Base-by-base conservation (phyloP, 1,139 yeast genomes). In the Diutina mesorugosa region DNA sequence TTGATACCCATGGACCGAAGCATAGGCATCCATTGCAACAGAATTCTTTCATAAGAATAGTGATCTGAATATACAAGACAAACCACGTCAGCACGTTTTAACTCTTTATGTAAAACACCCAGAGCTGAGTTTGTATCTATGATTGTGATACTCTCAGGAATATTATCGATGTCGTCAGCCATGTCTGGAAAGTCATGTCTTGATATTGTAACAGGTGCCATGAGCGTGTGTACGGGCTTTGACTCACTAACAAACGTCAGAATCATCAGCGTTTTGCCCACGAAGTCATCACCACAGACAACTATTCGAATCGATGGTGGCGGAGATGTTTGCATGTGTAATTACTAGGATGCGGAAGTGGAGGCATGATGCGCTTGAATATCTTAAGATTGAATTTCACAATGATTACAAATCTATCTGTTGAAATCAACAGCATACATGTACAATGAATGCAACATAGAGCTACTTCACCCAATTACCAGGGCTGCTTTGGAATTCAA, bases 261-360 rank as follows among this genome's bases (percentile, higher is more conserved):
- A 46, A 93, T 82, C 51, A 93, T 71, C 32, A 91, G 76, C 9
- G 86, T 84, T 66, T 89, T 89, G 1, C 97, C 96, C 12, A 89
- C 96, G 7, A 85, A 88, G 60, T 90, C 96, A 69, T 93, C 99
- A n/a, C 99, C 99, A 68, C 97, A 90, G 0, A 93, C 86, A 1
- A 90, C 96, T 1, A 93, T 85, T 59, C 63, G 59, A 18, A 61
- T 50, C 3, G 53, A 58, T 58, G 55, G 54, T 1, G 46, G 12
- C 10, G 30, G 9, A 46, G 26, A 45, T n/a, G 26, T 45, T 10
- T 45, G 26, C 21, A 45, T 16, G 21, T 8, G 50, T 5, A 6
- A 12, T 16, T 5, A 16, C 32, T 21, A 21, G 32, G 9, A n/a
- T 9, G 16, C 12, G 6, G 21, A 10, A 29, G 30, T n/a, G 29